phyloP scores from a whole-genome alignment of 176 grass and related monocot species.

The Eragrostis nindensis region DNA sequence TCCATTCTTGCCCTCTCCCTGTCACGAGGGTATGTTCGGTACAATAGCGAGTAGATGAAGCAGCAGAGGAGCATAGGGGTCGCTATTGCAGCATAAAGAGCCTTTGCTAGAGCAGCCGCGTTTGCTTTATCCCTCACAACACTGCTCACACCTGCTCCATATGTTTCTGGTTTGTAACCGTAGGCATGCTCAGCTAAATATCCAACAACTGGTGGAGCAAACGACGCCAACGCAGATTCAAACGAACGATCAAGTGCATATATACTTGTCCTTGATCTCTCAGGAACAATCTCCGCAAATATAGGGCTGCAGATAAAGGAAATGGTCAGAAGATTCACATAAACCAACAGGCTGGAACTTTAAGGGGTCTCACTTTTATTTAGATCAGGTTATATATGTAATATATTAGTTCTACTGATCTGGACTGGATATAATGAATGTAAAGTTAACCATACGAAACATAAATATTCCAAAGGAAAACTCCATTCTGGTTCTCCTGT shows the following conservation, averaged over 20 bases:
- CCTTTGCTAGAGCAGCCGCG: constrained; percentile 72
- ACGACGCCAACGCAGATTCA: constrained; percentile 75
- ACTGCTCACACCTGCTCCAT: constrained; percentile 11
- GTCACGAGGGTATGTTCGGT: constrained; percentile 71
- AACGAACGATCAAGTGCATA: constrained; percentile 85
- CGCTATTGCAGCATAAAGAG: constrained; percentile 72
- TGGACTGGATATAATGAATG: no score
- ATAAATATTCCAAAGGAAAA: no score
- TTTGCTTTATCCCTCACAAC: constrained; percentile 57
- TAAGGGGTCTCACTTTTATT: not conserved
- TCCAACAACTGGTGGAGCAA: constrained; percentile 74
- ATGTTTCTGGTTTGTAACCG: constrained; percentile 59
- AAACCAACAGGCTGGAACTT: not conserved
- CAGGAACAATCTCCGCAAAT: constrained; percentile 92
- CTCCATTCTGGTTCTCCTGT: no score
- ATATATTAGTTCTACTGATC: no score
- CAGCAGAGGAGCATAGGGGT: constrained; percentile 82
- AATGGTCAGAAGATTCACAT: not conserved
- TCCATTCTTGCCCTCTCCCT: constrained; percentile 85
- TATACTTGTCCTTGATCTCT: constrained; percentile 84
- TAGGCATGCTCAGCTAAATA: constrained; percentile 70
- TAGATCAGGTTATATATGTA: no score
- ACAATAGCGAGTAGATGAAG: constrained; percentile 80
- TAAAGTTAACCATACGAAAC: no score
- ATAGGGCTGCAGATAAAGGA: constrained; percentile 69